These are phyloP conservation scores for Aspergillus udagawae DNA, from an alignment of 2,329 filamentous ascomycete species.

Conservation along the genomic window DNA sequence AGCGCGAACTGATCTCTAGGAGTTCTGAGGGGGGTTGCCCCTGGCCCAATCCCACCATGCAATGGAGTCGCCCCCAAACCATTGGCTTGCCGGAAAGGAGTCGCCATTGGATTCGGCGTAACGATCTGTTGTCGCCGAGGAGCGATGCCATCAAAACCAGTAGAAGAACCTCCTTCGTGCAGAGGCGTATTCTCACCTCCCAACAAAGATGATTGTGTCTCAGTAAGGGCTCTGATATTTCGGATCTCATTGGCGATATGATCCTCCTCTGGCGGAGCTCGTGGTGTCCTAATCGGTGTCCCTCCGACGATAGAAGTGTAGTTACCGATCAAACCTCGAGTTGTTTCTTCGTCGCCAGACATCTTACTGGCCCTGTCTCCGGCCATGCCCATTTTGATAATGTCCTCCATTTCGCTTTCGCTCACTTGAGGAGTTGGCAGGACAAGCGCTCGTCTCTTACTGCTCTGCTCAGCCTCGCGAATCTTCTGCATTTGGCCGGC, in stretches of 20 bases:
- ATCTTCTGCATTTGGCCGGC: constrained; percentile 93
- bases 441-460: constrained; percentile 78
- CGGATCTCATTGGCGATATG: constrained; percentile 94
- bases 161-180: constrained; percentile 74
- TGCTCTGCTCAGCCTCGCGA: constrained; percentile 93
- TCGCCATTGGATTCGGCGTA: constrained; percentile 95
- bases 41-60: constrained; percentile 57
- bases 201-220: constrained; percentile 88
- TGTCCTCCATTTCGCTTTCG: constrained; percentile 90
- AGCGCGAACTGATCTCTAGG: constrained; percentile 83
- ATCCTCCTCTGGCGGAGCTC: constrained; percentile 87
- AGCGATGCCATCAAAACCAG: constrained; percentile 80
- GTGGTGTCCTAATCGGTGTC: constrained; percentile 87
- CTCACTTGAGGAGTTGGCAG: constrained; percentile 87
- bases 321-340: constrained; percentile 78
- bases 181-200: constrained; percentile 92
- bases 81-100: constrained; percentile 67
- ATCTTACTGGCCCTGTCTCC: constrained; percentile 78
- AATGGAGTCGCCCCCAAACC: constrained; percentile 65
- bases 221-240: constrained; percentile 86
- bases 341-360: constrained; percentile 76
- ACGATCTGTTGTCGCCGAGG: constrained; percentile 75
- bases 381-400: constrained; percentile 97
- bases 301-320: constrained; percentile 77
- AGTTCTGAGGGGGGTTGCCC: constrained; percentile 80